Evolutionary conservation across 1,284 basidiomycete species (phyloP).

Genomic region (Tilletiopsis washingtonensis): DNA sequence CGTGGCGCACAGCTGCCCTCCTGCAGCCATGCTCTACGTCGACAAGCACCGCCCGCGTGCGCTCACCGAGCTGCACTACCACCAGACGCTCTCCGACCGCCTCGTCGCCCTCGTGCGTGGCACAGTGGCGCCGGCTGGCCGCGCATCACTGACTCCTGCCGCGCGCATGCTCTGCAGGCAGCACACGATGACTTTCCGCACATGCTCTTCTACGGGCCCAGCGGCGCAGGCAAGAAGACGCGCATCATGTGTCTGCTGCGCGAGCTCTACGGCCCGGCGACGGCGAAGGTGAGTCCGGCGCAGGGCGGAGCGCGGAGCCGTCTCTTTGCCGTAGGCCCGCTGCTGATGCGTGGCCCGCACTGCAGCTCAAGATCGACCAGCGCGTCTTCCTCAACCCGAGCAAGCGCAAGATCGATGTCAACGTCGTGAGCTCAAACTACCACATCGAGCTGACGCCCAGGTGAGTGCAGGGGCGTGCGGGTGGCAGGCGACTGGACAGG

Average conservation of each 20-base stretch:
- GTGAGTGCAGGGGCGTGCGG: constrained; percentile 75
- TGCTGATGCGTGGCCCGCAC: neutral
- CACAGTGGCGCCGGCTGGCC: constrained; percentile 2
- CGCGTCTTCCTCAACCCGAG: constrained; percentile 90
- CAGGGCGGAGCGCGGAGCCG: neutral
- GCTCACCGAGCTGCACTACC: constrained; percentile 82
- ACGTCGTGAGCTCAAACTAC: constrained; percentile 83
- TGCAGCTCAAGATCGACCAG: constrained; percentile 94
- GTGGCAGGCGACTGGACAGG: too few relatives aligned
- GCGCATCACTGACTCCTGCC: constrained; percentile 59
- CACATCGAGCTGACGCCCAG: constrained; percentile 97
- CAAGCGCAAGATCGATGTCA: constrained; percentile 88
- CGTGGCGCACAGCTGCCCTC: too few relatives aligned
- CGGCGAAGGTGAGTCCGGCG: constrained; percentile 68
- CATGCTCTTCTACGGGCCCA: constrained; percentile 94
- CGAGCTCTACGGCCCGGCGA: constrained; percentile 83
- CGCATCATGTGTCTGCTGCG: constrained; percentile 71
- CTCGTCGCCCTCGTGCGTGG: constrained; percentile 66
- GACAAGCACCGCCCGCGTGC: constrained; percentile 74
- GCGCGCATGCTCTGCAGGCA: constrained; percentile 59
- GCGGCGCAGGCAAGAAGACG: constrained; percentile 96
- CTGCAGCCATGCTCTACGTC: constrained; percentile 47
- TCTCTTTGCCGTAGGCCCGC: neutral
- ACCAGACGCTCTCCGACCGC: constrained; percentile 68
- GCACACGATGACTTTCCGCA: constrained; percentile 75